Conservation (phyloP, 2,329 filamentous ascomycete genomes). For the Botrytis tulipae region DNA sequence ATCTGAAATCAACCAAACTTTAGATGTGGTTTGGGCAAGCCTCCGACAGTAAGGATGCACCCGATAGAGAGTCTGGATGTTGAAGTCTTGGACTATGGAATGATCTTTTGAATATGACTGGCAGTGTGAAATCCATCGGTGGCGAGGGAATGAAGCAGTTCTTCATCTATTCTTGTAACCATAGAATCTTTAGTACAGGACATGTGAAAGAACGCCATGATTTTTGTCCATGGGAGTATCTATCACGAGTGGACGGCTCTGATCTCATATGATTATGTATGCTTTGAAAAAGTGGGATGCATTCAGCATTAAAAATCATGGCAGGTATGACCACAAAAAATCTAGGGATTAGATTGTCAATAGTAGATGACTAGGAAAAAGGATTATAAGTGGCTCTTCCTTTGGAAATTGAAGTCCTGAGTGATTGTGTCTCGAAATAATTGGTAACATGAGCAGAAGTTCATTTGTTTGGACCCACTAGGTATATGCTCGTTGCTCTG, state of each 20-base stretch:
- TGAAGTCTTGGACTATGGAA: neutral
- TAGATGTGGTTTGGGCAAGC: neutral
- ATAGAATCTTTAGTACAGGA: neutral
- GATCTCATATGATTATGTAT: neutral
- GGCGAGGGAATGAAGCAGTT: neutral
- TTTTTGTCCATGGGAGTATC: too few relatives aligned
- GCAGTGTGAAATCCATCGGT: neutral
- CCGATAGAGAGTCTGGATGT: neutral
- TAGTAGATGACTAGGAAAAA: neutral
- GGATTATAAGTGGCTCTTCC: neutral
- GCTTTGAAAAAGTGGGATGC: neutral
- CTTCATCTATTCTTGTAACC: neutral
- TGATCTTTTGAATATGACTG: neutral
- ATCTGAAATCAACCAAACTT: neutral
- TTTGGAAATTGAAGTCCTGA: neutral
- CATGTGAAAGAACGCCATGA: neutral
- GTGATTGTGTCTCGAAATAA: neutral
- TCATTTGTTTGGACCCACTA: too few relatives aligned
- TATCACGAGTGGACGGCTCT: too few relatives aligned
- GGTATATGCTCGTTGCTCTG: neutral
- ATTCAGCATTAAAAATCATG: neutral
- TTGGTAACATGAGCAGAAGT: neutral
- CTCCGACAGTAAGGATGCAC: neutral
- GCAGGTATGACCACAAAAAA: neutral
- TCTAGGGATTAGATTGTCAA: neutral